Evolutionary conservation across 2,329 filamentous ascomycete genomes (phyloP).

Genomic region (Aspergillus proliferans): DNA sequence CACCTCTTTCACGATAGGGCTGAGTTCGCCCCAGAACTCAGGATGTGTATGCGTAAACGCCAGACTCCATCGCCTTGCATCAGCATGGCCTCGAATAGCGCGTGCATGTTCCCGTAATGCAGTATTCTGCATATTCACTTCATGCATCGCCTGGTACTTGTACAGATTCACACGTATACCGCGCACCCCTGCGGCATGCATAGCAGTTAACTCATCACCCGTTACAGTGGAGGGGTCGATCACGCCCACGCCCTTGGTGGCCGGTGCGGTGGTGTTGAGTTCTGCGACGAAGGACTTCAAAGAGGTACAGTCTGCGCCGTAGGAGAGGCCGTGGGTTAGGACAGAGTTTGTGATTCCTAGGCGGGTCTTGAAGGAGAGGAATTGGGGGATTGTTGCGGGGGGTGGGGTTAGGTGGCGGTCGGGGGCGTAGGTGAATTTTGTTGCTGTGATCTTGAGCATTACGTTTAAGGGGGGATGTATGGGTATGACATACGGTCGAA

Average conservation of each 20-base stretch:
- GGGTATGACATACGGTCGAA: slow-evolving; percentile 20
- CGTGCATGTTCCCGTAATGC: slow-evolving; percentile 24
- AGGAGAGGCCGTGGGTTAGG: slow-evolving; percentile 32
- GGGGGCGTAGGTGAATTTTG: slow-evolving; percentile 17
- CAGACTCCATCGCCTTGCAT: slow-evolving; percentile 18
- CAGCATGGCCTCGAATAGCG: slow-evolving; percentile 10
- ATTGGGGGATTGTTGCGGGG: slow-evolving; percentile 20
- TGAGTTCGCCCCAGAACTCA: slow-evolving; percentile 23
- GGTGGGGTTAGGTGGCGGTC: slow-evolving; percentile 25
- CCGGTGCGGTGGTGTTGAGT: slow-evolving; percentile 12
- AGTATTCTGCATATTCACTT: slow-evolving; percentile 29
- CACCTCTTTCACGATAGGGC: slow-evolving; percentile 15
- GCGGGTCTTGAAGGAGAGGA: slow-evolving; percentile 16
- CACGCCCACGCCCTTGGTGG: slow-evolving; percentile 25
- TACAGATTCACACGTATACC: slow-evolving; percentile 35
- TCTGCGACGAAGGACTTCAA: slow-evolving; percentile 26
- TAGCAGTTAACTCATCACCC: slow-evolving; percentile 14
- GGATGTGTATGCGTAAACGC: slow-evolving; percentile 27
- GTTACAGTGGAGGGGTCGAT: slow-evolving; percentile 23
- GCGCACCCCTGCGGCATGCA: slow-evolving; percentile 25
- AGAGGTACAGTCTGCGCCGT: slow-evolving; percentile 31
- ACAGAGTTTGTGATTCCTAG: slow-evolving; percentile 30
- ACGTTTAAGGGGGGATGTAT: slow-evolving; percentile 3
- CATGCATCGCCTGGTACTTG: slow-evolving; percentile 31
- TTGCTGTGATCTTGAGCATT: slow-evolving; percentile 5